Base-by-base conservation (phyloP, 202 grass and related monocot genomes). In the Digitaria exilis region DNA sequence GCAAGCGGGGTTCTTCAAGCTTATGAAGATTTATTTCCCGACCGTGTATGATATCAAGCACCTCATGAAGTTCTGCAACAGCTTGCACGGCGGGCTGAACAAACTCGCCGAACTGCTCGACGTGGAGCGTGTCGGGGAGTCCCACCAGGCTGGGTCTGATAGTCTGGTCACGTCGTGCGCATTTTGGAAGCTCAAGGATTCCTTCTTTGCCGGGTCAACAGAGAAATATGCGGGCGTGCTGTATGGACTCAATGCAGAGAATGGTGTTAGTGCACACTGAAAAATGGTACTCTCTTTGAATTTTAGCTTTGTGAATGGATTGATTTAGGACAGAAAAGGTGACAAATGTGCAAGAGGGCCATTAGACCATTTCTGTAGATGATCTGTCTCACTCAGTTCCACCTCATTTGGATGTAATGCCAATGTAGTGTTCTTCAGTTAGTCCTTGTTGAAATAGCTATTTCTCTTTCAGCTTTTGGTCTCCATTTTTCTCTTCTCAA, bases 21-120 rank as follows among this genome's bases (percentile, higher is more conserved):
- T 98, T 7, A 98, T 98, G 67, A 95, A 93, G 79, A 90, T 95
- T 19, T 98, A 95, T 51, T 98, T 98, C 87, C 96, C 96, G 0
- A 91, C 88, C 1, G 90, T 98, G 22, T 98, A 95, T 19, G 96
- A 98, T 83, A 87, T 98, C 60, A 98, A 98, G 46, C 96, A 98
- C 25, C 87, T 98, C 5, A 98, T 98, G 92, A 98, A 92, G 69
- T 98, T 98, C 74, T 98, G 96, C 89, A 98, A 98, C 77, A 98
- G 92, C 78, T 80, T 98, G 61, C 96, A 98, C 39, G 96, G 96
- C 0, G 96, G 96, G 26, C 85, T 98, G 35, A 95, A 98, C 85
- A 98, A 95, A 74, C 91, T 98, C 0, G 96, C 96, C 0, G 91
- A 98, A 80, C 78, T 95, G 50, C 96, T 98, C 2, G 96, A 93